These are phyloP conservation scores for Ganoderma resinaceum DNA, from an alignment of 1,284 basidiomycete species.

Conservation along the genomic window DNA sequence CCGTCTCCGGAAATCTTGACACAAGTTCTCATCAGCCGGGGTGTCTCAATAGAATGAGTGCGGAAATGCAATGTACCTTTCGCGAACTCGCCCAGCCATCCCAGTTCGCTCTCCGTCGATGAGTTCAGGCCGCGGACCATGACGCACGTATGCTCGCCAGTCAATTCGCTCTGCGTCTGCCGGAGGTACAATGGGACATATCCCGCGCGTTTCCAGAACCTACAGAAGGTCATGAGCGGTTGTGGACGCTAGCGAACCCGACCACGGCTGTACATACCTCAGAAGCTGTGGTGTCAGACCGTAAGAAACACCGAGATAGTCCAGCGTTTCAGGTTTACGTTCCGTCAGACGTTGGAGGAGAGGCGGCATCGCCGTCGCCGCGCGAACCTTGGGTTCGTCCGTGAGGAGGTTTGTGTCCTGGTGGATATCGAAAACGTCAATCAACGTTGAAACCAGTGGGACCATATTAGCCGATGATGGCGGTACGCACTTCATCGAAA, in stretches of 20 bases:
- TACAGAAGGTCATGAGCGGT: slow-evolving; percentile 33
- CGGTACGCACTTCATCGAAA: slow-evolving; percentile 62
- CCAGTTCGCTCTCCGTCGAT: slow-evolving; percentile 64
- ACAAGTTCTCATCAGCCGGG: background rate
- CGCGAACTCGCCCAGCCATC: slow-evolving; percentile 92
- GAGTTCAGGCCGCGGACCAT: slow-evolving; percentile 88
- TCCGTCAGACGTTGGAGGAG: slow-evolving; percentile 92
- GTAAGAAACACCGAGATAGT: slow-evolving; percentile 97
- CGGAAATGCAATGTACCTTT: slow-evolving; percentile 62
- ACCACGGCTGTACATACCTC: slow-evolving; percentile 49
- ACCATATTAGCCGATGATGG: background rate
- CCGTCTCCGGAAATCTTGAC: slow-evolving; percentile 87
- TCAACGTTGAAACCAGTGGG: background rate
- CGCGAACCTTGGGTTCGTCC: slow-evolving; percentile 80
- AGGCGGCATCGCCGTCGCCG: slow-evolving; percentile 88
- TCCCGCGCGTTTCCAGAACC: slow-evolving; percentile 96
- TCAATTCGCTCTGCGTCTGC: slow-evolving; percentile 94
- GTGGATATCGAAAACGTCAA: background rate
- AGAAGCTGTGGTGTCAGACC: slow-evolving; percentile 91
- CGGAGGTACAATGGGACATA: slow-evolving; percentile 94
- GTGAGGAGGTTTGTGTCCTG: slow-evolving; percentile 66
- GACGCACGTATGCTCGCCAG: slow-evolving; percentile 96
- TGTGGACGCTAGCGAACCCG: background rate
- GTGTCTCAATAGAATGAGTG: background rate
- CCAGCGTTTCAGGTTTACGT: slow-evolving; percentile 88